phyloP scores from a whole-genome alignment of 2,329 filamentous ascomycete genomes.

The Fusarium solani-melongenae region DNA sequence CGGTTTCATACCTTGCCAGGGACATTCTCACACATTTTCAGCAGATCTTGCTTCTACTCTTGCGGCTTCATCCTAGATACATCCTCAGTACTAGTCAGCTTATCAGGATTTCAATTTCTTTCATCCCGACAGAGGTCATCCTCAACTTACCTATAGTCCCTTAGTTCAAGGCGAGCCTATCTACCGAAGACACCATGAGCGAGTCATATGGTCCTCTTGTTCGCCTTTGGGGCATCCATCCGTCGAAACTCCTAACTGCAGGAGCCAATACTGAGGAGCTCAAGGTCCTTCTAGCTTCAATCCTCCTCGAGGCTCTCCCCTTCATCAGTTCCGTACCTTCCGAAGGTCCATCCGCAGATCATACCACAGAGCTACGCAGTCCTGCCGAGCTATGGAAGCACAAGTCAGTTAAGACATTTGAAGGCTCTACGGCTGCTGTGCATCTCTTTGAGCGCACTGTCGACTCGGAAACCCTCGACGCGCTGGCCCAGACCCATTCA shows the following conservation, averaged over 20 bases:
- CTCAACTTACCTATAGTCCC: not conserved
- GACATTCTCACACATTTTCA: not conserved
- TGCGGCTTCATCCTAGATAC: not conserved
- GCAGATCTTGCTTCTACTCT: not conserved
- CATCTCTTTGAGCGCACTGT: conserved; percentile 65
- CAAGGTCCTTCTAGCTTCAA: conserved; percentile 60
- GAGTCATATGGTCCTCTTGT: conserved; percentile 58
- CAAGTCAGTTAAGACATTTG: conserved; percentile 61
- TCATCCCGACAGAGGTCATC: not conserved
- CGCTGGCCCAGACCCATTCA: conserved; percentile 49
- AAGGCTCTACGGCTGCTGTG: conserved; percentile 62
- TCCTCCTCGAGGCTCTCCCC: conserved; percentile 68
- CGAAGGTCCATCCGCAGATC: conserved; percentile 26
- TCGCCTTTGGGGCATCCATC: conserved; percentile 64
- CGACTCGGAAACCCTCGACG: conserved; percentile 55
- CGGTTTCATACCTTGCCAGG: not conserved
- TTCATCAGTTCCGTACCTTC: conserved; percentile 68
- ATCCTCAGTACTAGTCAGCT: not conserved
- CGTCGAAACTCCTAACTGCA: conserved; percentile 58
- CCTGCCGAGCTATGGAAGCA: conserved; percentile 57
- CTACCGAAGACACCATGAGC: conserved; percentile 24
- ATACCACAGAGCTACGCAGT: conserved; percentile 33
- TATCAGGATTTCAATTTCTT: not conserved
- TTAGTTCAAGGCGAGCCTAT: not conserved
- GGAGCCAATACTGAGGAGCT: conserved; percentile 56